phyloP scores from a whole-genome alignment of 2,329 filamentous ascomycete species.

The Dactylellina sp. region DNA sequence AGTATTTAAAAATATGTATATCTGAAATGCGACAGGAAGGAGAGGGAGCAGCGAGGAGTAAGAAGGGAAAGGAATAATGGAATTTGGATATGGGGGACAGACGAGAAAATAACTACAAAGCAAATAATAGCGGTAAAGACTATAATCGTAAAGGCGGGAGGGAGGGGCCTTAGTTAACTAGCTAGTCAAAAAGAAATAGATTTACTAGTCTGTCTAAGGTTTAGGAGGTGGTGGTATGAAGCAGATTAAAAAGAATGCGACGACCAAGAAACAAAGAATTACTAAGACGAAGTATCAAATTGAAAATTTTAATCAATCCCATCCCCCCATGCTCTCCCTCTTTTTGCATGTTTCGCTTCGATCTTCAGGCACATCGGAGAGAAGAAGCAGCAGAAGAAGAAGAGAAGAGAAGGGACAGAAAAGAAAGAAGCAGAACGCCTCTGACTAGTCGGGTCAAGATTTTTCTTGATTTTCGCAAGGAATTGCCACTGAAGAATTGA shows the following conservation, averaged over 20 bases:
- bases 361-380: slow-evolving; percentile 49
- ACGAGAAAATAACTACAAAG: slow-evolving; percentile 9
- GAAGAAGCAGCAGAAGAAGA: slow-evolving; percentile 6
- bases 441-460: slow-evolving; percentile 19
- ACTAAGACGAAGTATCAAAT: slow-evolving; percentile 49
- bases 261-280: slow-evolving; percentile 52
- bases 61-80: slow-evolving; percentile 2
- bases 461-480: slow-evolving; percentile 47
- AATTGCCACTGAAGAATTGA: slow-evolving; percentile 51
- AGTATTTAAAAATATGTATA: slow-evolving; percentile 29
- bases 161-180: slow-evolving; percentile 19
- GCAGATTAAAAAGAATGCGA: slow-evolving; percentile 57
- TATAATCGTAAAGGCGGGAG: slow-evolving; percentile 17
- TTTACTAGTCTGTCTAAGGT: slow-evolving; percentile 34
- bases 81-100: neutral
- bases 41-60: slow-evolving; percentile 2
- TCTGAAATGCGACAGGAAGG: slow-evolving; percentile 42
- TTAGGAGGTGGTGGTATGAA: slow-evolving; percentile 55
- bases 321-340: slow-evolving; percentile 30
- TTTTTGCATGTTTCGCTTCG: slow-evolving; percentile 49
- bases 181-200: slow-evolving; percentile 21
- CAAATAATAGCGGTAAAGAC: neutral
- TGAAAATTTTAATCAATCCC: slow-evolving; percentile 56
- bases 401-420: slow-evolving; percentile 12
- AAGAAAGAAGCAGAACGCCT: slow-evolving; percentile 3